A percentile compares a stretch with the other conserved stretches of the same genome.
Conservation (phyloP, 2,329 filamentous ascomycete genomes). For the Colletotrichum musae region DNA sequence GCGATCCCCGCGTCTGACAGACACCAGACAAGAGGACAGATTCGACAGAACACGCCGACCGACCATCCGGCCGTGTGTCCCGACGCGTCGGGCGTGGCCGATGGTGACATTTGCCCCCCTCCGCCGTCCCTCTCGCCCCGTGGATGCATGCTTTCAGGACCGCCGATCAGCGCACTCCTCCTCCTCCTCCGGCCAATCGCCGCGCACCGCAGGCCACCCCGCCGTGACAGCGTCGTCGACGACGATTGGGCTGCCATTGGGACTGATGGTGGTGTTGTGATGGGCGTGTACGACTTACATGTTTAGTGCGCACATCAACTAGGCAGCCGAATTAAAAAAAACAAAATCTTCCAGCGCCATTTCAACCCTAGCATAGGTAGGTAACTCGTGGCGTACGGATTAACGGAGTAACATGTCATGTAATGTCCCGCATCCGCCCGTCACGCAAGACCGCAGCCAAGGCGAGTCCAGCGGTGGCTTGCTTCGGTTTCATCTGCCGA, state of each 20-base stretch:
- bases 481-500: no score
- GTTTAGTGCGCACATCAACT: constrained; percentile 14
- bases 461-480: no score
- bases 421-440: no score
- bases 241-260: constrained; percentile 9
- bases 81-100: constrained; percentile 26
- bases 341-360: constrained; percentile 3
- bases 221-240: constrained; percentile 12
- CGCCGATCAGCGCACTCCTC: constrained; percentile 22
- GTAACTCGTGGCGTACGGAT: no score
- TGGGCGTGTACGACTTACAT: not conserved
- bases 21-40: constrained; percentile 8
- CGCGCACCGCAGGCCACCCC: not conserved
- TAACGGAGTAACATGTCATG: no score
- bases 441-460: no score
- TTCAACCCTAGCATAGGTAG: not conserved
- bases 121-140: constrained; percentile 2
- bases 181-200: constrained; percentile 21
- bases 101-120: constrained; percentile 20
- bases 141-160: not conserved
- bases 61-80: constrained; percentile 13
- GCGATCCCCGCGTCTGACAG: constrained; percentile 4
- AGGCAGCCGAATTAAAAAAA: constrained; percentile 39
- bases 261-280: constrained; percentile 6
- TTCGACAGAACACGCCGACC: not conserved